Evolutionary conservation across 768 basidiomycete genomes (phyloP).

Genomic region (Boletus reticuloceps): DNA sequence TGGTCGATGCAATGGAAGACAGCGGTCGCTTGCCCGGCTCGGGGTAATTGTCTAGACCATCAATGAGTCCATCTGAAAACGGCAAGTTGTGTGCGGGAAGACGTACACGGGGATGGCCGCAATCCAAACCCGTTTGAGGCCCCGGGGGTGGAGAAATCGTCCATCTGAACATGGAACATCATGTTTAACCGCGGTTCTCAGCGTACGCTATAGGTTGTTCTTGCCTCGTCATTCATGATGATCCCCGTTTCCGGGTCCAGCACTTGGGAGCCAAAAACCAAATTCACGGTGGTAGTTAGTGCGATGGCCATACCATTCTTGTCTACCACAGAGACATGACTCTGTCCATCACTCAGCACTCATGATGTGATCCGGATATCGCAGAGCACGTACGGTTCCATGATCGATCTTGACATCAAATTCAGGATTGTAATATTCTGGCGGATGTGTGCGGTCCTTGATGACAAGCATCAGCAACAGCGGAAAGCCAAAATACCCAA

Average conservation of each 20-base stretch:
- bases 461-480: conserved; percentile 9
- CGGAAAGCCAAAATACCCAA: neutral
- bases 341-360: conserved; percentile 41
- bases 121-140: conserved; percentile 81
- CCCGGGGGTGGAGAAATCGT: conserved; percentile 89
- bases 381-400: conserved; percentile 55
- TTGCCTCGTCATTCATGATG: conserved; percentile 83
- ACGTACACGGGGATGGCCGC: conserved; percentile 75
- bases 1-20: conserved; percentile 79
- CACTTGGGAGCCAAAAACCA: conserved; percentile 85
- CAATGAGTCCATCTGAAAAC: neutral
- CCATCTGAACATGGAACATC: conserved; percentile 50
- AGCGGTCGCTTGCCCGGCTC: conserved; percentile 85
- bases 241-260: conserved; percentile 86
- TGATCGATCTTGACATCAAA: conserved; percentile 79
- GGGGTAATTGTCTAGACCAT: conserved; percentile 75
- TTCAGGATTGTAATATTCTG: conserved; percentile 81
- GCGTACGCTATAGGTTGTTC: neutral
- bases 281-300: conserved; percentile 86
- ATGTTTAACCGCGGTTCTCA: neutral
- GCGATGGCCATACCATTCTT: conserved; percentile 82
- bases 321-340: conserved; percentile 84
- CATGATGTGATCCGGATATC: conserved; percentile 1
- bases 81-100: neutral
- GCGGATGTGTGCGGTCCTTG: conserved; percentile 77